phyloP scores from a whole-genome alignment of 495 filamentous ascomycete species.

The Alectoria sarmentosa region DNA sequence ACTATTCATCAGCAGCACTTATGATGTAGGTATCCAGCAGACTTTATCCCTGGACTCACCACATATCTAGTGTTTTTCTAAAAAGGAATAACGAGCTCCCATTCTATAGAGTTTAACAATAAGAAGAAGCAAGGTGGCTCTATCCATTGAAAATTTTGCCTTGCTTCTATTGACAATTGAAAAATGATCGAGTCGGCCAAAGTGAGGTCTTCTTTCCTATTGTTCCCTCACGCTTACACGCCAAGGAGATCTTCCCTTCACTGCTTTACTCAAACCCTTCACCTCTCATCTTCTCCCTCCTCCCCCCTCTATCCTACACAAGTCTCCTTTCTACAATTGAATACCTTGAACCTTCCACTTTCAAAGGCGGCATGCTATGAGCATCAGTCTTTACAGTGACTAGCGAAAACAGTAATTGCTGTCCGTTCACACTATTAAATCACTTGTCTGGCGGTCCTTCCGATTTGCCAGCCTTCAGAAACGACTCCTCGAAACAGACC shows the following conservation, averaged over 20 bases:
- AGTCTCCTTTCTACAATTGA: background rate
- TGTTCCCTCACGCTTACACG: background rate
- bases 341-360: background rate
- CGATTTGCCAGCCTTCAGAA: background rate
- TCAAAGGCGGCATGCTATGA: background rate
- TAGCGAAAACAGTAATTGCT: background rate
- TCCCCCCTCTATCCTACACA: background rate
- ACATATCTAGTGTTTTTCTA: background rate
- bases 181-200: background rate
- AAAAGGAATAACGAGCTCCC: background rate
- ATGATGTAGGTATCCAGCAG: too few relatives aligned
- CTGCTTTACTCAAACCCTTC: background rate
- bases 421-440: background rate
- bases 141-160: background rate
- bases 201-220: background rate
- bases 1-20: too few relatives aligned
- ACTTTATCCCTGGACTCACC: background rate
- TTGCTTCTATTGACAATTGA: background rate
- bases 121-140: background rate
- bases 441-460: background rate
- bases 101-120: background rate
- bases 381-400: background rate
- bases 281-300: background rate
- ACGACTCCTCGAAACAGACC: background rate
- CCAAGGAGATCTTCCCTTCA: background rate